Conservation (phyloP, 441 rosid species). For the Viola pubescens region DNA sequence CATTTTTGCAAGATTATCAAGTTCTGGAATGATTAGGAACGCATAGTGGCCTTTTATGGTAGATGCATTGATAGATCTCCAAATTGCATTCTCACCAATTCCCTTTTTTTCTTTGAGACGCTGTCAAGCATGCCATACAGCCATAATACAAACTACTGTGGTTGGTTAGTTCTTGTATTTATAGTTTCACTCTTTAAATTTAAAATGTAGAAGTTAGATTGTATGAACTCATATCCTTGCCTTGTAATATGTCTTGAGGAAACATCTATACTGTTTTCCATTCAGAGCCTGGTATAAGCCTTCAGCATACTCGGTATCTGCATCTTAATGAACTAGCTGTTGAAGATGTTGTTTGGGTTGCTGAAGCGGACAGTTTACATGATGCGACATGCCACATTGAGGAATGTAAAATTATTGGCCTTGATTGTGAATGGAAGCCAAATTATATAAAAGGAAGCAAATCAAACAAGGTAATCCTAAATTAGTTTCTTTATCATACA, state of each 20-base stretch:
- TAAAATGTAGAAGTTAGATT: too few species aligned
- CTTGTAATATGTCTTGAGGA: too few species aligned
- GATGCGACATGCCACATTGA: constrained; percentile 51
- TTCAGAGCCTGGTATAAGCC: constrained; percentile 45
- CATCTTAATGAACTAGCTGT: constrained; percentile 52
- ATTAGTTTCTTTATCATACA: neutral
- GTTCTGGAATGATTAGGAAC: too few species aligned
- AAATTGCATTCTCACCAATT: neutral
- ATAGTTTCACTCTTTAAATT: too few species aligned
- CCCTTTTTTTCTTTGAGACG: neutral
- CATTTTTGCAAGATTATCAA: too few species aligned
- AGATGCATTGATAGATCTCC: neutral
- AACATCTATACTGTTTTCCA: constrained; percentile 12
- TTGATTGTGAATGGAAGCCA: constrained; percentile 98
- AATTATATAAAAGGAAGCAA: constrained; percentile 63
- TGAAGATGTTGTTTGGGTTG: constrained; percentile 72
- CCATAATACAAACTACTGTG: neutral
- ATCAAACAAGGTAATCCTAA: constrained; percentile 56
- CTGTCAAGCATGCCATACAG: neutral
- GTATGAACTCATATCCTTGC: too few species aligned
- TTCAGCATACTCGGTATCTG: constrained; percentile 39
- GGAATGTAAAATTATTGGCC: constrained; percentile 65
- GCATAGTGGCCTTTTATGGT: neutral
- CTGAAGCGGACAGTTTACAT: constrained; percentile 44
- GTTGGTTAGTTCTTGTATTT: constrained; percentile 7